phyloP scores from a whole-genome alignment of 352 stramenopile species.

The Phytophthora multivora region DNA sequence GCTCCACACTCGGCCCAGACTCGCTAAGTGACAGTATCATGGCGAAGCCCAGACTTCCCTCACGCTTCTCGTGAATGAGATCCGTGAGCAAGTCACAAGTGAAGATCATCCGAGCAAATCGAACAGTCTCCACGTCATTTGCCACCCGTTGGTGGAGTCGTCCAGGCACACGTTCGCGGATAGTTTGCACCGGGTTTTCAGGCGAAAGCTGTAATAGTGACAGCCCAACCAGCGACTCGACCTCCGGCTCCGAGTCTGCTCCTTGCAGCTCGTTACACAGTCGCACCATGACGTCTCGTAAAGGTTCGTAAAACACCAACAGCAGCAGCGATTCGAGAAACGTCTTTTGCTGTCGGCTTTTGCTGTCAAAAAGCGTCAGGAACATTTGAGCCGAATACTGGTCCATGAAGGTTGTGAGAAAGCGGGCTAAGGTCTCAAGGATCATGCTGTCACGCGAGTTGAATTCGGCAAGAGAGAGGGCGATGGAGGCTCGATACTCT shows the following conservation, averaged over 20 bases:
- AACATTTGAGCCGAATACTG: conserved; percentile 63
- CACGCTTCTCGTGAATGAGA: conserved; percentile 72
- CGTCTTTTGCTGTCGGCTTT: conserved; percentile 28
- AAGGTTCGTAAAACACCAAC: conserved; percentile 68
- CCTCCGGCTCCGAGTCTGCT: conserved; percentile 16
- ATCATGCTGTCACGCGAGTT: conserved; percentile 69
- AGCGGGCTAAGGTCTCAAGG: conserved; percentile 60
- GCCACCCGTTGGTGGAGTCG: conserved; percentile 25
- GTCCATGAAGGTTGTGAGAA: conserved; percentile 72
- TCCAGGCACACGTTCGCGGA: conserved; percentile 19
- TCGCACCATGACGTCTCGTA: conserved; percentile 62
- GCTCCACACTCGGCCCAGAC: conserved; percentile 26
- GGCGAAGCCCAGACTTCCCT: conserved; percentile 58
- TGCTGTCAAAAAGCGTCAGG: conserved; percentile 52
- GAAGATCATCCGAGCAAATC: conserved; percentile 77
- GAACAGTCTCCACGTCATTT: conserved; percentile 45
- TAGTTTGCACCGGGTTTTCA: conserved; percentile 4
- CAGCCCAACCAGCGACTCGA: conserved; percentile 30
- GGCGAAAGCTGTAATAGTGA: conserved; percentile 66
- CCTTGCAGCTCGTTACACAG: conserved; percentile 54
- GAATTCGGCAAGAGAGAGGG: conserved; percentile 42
- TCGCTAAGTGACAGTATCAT: conserved; percentile 52
- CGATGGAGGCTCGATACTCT: conserved; percentile 31
- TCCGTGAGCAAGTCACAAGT: conserved; percentile 81
- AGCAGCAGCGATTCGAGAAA: conserved; percentile 66